Evolutionary conservation across 306 rosid species (phyloP).

Genomic region (Lupinus albus): DNA sequence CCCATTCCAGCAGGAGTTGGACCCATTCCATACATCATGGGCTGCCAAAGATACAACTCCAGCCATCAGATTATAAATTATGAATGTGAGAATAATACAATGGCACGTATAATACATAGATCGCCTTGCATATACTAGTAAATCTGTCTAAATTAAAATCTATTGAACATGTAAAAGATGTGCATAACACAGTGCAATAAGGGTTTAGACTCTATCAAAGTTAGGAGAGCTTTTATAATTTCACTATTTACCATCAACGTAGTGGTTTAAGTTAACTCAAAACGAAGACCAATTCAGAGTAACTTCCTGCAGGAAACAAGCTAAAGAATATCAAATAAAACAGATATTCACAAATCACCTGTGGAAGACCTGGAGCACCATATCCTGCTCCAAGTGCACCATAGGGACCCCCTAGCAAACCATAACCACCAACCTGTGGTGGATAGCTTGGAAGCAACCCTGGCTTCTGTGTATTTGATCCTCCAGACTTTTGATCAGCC

Average conservation of each 20-base stretch:
- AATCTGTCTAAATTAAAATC: constrained; percentile 20
- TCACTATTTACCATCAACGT: constrained; percentile 4
- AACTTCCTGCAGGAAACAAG: constrained; percentile 30
- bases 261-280: constrained; percentile 3
- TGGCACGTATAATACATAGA: constrained; percentile 27
- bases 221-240: constrained; percentile 12
- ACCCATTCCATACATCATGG: constrained; percentile 83
- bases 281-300: constrained; percentile 10
- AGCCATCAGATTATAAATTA: constrained; percentile 34
- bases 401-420: constrained; percentile 74
- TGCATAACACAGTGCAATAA: constrained; percentile 4
- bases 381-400: constrained; percentile 81
- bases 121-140: background rate
- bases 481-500: constrained; percentile 82
- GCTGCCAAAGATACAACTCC: constrained; percentile 57
- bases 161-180: background rate
- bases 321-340: constrained; percentile 2
- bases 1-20: constrained; percentile 80
- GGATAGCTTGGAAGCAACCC: constrained; percentile 90
- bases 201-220: constrained; percentile 1
- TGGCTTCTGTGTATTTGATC: constrained; percentile 60
- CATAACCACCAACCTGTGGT: constrained; percentile 74
- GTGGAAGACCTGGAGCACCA: constrained; percentile 71
- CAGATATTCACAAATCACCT: constrained; percentile 50
- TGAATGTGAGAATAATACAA: constrained; percentile 27